Conservation (phyloP, 2,329 filamentous ascomycete genomes). For the Colletotrichum musae region DNA sequence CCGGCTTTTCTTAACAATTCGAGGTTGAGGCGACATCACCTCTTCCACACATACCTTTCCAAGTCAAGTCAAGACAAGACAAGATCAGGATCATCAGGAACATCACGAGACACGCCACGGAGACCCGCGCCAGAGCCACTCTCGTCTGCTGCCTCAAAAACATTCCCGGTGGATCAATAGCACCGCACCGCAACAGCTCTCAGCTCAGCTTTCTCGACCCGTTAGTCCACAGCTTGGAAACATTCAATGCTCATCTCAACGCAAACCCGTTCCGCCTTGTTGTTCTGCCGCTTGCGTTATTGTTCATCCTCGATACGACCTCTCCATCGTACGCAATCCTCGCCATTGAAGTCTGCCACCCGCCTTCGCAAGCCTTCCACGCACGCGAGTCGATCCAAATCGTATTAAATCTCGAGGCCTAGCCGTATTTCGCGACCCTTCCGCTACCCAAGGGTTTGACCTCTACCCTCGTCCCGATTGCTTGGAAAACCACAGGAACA, state of each 20-base stretch:
- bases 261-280: slow-evolving; percentile 38
- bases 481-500: slow-evolving; percentile 1
- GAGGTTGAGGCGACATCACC: slow-evolving; percentile 28
- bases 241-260: slow-evolving; percentile 42
- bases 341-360: slow-evolving; percentile 17
- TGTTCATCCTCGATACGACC: slow-evolving; percentile 23
- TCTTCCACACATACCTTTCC: slow-evolving; percentile 1
- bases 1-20: slow-evolving; percentile 33
- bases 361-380: slow-evolving; percentile 20
- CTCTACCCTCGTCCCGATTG: slow-evolving; percentile 10
- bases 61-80: slow-evolving; percentile 8
- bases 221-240: slow-evolving; percentile 29
- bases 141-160: not conserved
- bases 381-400: slow-evolving; percentile 16
- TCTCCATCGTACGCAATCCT: slow-evolving; percentile 17
- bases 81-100: slow-evolving; percentile 16
- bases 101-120: slow-evolving; percentile 29
- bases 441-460: not conserved
- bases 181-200: not conserved
- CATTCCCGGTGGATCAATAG: slow-evolving; percentile 27
- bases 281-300: slow-evolving; percentile 35
- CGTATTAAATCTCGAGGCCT: slow-evolving; percentile 13
- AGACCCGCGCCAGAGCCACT: slow-evolving; percentile 17
- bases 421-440: slow-evolving; percentile 4
- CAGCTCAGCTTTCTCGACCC: not conserved